These are phyloP conservation scores for Musa beccarii DNA, from an alignment of 176 grass and related monocot species.

Conservation along the genomic window DNA sequence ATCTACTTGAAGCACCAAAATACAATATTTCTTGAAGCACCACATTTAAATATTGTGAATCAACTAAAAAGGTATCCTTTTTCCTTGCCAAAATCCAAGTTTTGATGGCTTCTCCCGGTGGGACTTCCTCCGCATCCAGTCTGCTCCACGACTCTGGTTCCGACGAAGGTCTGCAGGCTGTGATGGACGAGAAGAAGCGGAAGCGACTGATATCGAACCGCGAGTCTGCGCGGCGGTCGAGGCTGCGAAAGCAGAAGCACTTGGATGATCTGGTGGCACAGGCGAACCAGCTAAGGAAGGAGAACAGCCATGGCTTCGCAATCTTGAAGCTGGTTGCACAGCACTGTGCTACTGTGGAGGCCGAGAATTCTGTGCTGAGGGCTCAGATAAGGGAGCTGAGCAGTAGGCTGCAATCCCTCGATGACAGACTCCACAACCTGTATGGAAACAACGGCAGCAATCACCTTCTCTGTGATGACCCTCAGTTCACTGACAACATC, in stretches of 20 bases:
- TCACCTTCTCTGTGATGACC: background rate
- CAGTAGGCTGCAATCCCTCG: slow-evolving; percentile 52
- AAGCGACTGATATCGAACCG: slow-evolving; percentile 90
- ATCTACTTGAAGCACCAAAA: background rate
- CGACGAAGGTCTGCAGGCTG: slow-evolving; percentile 40
- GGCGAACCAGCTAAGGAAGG: slow-evolving; percentile 45
- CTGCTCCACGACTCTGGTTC: slow-evolving; percentile 29
- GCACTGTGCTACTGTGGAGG: slow-evolving; percentile 52
- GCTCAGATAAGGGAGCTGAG: slow-evolving; percentile 61
- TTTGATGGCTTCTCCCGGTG: slow-evolving; percentile 73
- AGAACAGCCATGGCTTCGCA: slow-evolving; percentile 57
- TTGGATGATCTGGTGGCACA: slow-evolving; percentile 68
- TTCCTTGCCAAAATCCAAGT: background rate
- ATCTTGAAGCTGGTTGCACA: slow-evolving; percentile 46
- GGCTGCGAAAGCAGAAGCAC: slow-evolving; percentile 90
- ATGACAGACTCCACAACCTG: slow-evolving; percentile 59
- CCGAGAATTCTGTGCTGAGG: slow-evolving; percentile 82
- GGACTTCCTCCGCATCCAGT: slow-evolving; percentile 25
- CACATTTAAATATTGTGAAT: background rate
- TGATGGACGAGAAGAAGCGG: slow-evolving; percentile 62
- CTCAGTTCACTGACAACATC: background rate
- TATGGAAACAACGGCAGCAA: slow-evolving; percentile 14
- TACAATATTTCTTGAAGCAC: background rate
- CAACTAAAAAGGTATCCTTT: no score
- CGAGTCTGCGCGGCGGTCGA: slow-evolving; percentile 74